Base-by-base conservation (phyloP, 257 asterid species). In the Forsythia suspensa region DNA sequence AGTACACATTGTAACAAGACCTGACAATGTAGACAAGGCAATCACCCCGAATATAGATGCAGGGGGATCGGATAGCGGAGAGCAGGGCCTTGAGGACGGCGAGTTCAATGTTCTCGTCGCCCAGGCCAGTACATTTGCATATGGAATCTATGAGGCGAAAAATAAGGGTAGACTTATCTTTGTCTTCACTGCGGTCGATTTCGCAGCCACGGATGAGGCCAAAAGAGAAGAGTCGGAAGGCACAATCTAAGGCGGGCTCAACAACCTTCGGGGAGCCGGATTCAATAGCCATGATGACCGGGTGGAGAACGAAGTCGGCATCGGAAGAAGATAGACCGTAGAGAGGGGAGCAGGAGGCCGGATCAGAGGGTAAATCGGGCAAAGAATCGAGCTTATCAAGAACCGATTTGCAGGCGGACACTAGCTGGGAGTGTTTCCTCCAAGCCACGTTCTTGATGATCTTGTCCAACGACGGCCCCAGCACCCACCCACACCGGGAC, bases 401-500 rank as follows among this genome's bases (percentile, higher is more conserved):
- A 10, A 88, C 97, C n/a, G 98, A 93, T 86, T 93, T 95, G 76
- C 91, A 90, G 83, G 93, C 84, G 48, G 99, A 82, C 38, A 93
- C 99, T 73, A 95, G 97, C 76, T 92, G 93, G 43, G 98, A 86
- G 87, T 95, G 99, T 65, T 96, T 96, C 81, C 99, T 83, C 99
- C 99, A 96, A 15, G 99, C 93, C 24, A 88, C 99, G 80, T 96
- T 96, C 91, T 96, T 96, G 75, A 96, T 87, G 81, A 96, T 94
- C 94, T 96, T 96, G 90, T 96, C 99, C 46, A 96, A 89, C 20
- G 97, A 86, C 24, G 98, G 97, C 77, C 99, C 99, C 67, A 96
- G 89, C 73, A 96, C 92, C 95, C 97, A 89, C 43, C 99, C 99
- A 59, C 97, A 90, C 41, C 94, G 96, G 73, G 99, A 95, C 38